Base-by-base conservation (phyloP, 1,284 basidiomycete genomes). In the Tilletia walkeri region DNA sequence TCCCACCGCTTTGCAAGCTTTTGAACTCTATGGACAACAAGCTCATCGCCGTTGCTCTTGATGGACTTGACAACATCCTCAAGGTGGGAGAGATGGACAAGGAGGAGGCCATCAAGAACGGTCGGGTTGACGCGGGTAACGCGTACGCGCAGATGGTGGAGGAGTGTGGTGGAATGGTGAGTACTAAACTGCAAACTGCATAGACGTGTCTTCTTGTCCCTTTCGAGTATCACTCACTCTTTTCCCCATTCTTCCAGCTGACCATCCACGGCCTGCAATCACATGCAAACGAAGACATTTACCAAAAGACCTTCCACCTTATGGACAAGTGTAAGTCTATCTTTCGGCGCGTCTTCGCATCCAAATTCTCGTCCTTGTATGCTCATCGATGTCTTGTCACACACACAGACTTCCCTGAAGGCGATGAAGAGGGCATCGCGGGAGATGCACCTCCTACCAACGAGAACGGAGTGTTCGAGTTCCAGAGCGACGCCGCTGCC, bases 281-380 rank as follows among this genome's bases (percentile, higher is more conserved):
- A 86, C 96, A 99, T 86, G 95, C 99, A 86, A 99, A 98, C 86
- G 86, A 98, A 85, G 95, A 99, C 82, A 99, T 99, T 82, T 88
- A 99, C 88, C 98, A 97, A 88, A 99, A 99, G 87, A 95, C 95
- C 73, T 99, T 96, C 89, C 95, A 94, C 86, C 97, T 98, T 84
- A 83, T 83, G 81, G 81, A 83, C 78, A 80, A 81, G 75, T 83
- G 59, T 63, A n/a, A 24, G 59, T 39, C 4, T 36, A 7, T 9
- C 16, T 18, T 91, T 92, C 6, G 6, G 6, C 41, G 6, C 9
- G 9, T 14, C 0, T 45, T 45, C 41, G 41, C 41, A 9, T 45
- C 41, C 24, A 30, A 30, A 30, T 69, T 67, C 85, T 16, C 65
- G 41, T 34, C 20, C 39, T 66, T 14, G 30, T 18, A 24, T n/a